These are phyloP conservation scores for Candida frijolesensis DNA, from an alignment of 1,139 yeast species.

Conservation along the genomic window DNA sequence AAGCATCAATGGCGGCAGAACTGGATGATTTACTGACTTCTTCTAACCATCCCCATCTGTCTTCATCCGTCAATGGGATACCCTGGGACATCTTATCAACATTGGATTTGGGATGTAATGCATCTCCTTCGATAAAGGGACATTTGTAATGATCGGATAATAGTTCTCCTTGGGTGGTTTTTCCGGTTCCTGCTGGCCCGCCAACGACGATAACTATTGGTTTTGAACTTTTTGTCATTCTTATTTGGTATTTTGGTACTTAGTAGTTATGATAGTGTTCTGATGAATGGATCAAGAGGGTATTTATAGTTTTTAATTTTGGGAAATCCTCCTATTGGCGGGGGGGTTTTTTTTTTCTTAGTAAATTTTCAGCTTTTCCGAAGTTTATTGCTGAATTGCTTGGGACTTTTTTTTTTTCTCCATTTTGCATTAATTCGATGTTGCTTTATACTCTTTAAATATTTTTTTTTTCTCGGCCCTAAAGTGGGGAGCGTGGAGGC, in stretches of 20 bases:
- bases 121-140: constrained; percentile 83
- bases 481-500: constrained; percentile 7
- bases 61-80: constrained; percentile 81
- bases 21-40: constrained; percentile 48
- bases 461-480: constrained; percentile 4
- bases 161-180: constrained; percentile 71
- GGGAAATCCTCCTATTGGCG: too few species aligned
- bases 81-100: constrained; percentile 82
- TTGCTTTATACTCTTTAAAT: not conserved
- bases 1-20: constrained; percentile 30
- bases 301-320: too few species aligned
- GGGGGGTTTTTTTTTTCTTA: too few species aligned
- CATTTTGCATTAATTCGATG: not conserved
- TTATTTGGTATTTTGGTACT: not conserved
- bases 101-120: constrained; percentile 71
- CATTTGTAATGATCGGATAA: constrained; percentile 48
- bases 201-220: constrained; percentile 54
- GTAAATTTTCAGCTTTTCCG: not conserved
- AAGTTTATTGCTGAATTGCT: too few species aligned
- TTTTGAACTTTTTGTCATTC: constrained; percentile 5
- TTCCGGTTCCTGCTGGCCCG: constrained; percentile 96
- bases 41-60: constrained; percentile 87
- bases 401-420: too few species aligned
- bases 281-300: too few species aligned
- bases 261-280: too few species aligned